Base-by-base conservation (phyloP, 1,139 yeast genomes). In the Geotrichum restrictum region DNA sequence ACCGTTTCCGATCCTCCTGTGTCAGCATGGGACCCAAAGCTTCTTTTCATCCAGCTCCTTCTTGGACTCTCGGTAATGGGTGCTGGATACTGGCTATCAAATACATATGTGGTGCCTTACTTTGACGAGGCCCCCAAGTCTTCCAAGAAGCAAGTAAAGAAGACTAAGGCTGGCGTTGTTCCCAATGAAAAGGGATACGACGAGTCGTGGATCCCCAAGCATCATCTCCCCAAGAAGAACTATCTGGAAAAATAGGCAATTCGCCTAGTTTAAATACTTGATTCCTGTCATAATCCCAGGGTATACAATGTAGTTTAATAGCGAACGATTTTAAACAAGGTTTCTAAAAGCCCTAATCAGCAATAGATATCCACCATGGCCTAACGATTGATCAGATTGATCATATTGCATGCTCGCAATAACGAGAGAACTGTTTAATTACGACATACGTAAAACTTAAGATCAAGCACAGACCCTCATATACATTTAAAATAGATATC, bases 21-120 rank as follows among this genome's bases (percentile, higher is more conserved):
- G 62, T 83, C 94, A 0, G 61, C 83, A 53, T 83, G 85, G 69
- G 80, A 85, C 65, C 94, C 91, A 29, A 82, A 84, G 67, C 77
- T 88, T 63, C 68, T 87, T 57, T 69, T 85, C 44, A 77, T 85
- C 60, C 85, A 82, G 64, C 53, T 81, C 18, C 64, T 87, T 33
- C 71, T 86, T 60, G 62, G 74, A 13, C 77, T 72, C 21, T 68
- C 84, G 11, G 57, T 83, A 40, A 83, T 72, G 48, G 79, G 72
- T 34, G 62, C 77, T 42, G 81, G 72, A 43, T 85, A 82, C 66
- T 64, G 71, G 55, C 47, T 81, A 22, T 57, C 79, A 68, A 69
- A 66, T 51, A 63, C 70, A 42, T 78, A 75, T 66, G 80, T 83
- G 54, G 61, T 66, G 48, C 64, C 72, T 39, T 68, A 69, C 57